Evolutionary conservation across 2,329 filamentous ascomycete genomes (phyloP).

Genomic region (Aspergillus fijiensis): DNA sequence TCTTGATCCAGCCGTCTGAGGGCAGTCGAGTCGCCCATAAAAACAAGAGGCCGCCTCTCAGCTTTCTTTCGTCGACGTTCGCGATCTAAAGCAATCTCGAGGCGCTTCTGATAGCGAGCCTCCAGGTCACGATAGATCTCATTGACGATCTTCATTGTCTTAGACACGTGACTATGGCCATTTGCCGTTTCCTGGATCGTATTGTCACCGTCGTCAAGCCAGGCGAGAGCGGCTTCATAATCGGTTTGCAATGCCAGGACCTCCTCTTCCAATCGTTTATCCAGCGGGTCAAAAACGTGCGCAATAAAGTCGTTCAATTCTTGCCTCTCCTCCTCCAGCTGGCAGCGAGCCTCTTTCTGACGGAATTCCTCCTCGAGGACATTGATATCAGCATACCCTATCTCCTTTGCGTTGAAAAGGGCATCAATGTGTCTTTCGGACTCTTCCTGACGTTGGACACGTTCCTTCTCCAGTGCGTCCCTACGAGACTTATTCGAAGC

Average conservation of each 20-base stretch:
- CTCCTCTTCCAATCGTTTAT: slow-evolving; percentile 50
- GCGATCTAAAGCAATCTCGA: slow-evolving; percentile 52
- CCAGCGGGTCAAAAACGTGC: slow-evolving; percentile 52
- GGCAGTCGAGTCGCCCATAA: slow-evolving; percentile 51
- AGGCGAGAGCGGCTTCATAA: slow-evolving; percentile 45
- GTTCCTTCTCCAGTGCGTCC: slow-evolving; percentile 49
- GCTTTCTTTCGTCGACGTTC: slow-evolving; percentile 57
- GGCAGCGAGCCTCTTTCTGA: slow-evolving; percentile 50
- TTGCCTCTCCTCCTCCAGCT: slow-evolving; percentile 53
- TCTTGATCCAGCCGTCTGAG: slow-evolving; percentile 52
- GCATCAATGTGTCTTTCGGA: slow-evolving; percentile 54
- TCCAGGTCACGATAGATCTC: slow-evolving; percentile 51
- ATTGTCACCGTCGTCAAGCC: slow-evolving; percentile 43
- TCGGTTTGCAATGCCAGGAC: slow-evolving; percentile 50
- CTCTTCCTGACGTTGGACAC: slow-evolving; percentile 51
- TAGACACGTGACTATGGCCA: slow-evolving; percentile 38
- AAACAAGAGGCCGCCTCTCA: slow-evolving; percentile 52
- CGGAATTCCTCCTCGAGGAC: slow-evolving; percentile 57
- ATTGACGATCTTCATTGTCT: slow-evolving; percentile 48
- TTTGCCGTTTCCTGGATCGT: slow-evolving; percentile 31
- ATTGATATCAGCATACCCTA: slow-evolving; percentile 58
- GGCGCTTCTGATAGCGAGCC: slow-evolving; percentile 50
- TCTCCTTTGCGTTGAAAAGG: slow-evolving; percentile 57
- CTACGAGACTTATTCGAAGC: slow-evolving; percentile 44
- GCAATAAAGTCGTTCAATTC: slow-evolving; percentile 54